Conservation (phyloP, 1,284 basidiomycete species). For the Lignosus rhinocerotis region DNA sequence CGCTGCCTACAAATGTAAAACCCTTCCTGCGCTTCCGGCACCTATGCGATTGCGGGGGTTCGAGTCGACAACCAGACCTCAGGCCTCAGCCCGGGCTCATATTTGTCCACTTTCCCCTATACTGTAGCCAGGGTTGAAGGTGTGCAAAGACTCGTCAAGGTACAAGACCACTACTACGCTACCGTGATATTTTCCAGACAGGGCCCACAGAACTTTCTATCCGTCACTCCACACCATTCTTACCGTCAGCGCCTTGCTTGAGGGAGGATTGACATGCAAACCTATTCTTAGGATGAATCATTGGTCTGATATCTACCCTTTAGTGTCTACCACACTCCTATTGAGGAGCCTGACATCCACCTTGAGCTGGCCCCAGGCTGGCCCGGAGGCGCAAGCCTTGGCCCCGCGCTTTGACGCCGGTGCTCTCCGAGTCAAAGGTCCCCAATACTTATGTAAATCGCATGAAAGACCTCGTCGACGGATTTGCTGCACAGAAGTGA, state of each 20-base stretch:
- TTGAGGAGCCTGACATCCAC: constrained; percentile 23
- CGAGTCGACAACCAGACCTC: no score
- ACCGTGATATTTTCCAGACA: constrained; percentile 31
- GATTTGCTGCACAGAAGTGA: constrained; percentile 24
- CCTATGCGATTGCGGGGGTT: no score
- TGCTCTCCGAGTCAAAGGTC: constrained; percentile 41
- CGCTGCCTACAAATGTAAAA: no score
- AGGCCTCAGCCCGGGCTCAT: no score
- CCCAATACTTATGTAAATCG: constrained; percentile 37
- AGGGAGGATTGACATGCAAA: not conserved
- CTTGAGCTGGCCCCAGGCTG: no score
- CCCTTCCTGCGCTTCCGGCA: no score
- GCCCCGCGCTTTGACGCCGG: constrained; percentile 39
- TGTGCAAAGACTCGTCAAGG: constrained; percentile 19
- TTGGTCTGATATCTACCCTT: constrained; percentile 3
- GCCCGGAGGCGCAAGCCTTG: constrained; percentile 41
- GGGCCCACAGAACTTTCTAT: constrained; percentile 43
- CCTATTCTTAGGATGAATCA: not conserved
- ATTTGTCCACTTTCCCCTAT: no score
- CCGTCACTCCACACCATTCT: constrained; percentile 31
- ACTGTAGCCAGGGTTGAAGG: constrained; percentile 16
- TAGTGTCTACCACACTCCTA: not conserved
- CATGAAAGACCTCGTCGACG: constrained; percentile 36
- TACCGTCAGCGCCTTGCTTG: not conserved
- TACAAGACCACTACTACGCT: constrained; percentile 22